A percentile compares a stretch with the other conserved stretches of the same genome.
Evolutionary conservation across 2,329 filamentous ascomycete species (phyloP).

Genomic region (Chalaropsis thielavioides): DNA sequence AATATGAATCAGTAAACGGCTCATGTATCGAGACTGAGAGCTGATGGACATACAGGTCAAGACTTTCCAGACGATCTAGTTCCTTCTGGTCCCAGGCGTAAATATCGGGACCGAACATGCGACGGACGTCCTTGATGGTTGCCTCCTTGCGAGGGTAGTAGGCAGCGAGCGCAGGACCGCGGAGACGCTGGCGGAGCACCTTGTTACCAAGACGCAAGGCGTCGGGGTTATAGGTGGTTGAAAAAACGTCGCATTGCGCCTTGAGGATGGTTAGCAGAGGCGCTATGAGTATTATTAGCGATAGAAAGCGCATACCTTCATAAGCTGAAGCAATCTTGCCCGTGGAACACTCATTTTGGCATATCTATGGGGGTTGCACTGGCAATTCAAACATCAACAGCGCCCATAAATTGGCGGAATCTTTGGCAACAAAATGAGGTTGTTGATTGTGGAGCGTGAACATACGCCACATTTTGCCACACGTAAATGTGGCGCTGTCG

Average conservation of each 20-base stretch:
- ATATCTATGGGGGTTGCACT: conserved; percentile 14
- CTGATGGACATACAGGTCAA: conserved; percentile 39
- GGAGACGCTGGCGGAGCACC: conserved; percentile 73
- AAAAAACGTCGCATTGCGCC: conserved; percentile 86
- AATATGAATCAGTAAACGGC: conserved; percentile 12
- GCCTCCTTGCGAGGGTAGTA: conserved; percentile 75
- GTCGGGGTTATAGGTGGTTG: conserved; percentile 78
- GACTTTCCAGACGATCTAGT: conserved; percentile 62
- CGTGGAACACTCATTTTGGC: conserved; percentile 48
- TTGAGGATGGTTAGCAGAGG: conserved; percentile 28
- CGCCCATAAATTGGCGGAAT: conserved; percentile 17
- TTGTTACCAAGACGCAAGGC: conserved; percentile 76
- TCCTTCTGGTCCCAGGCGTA: conserved; percentile 61
- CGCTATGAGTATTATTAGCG: background rate
- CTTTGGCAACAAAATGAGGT: conserved; percentile 12
- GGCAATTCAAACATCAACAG: background rate
- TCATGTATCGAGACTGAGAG: background rate
- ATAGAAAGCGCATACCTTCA: conserved; percentile 49
- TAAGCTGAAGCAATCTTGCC: conserved; percentile 51
- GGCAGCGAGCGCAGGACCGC: conserved; percentile 64
- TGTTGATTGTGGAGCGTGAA: conserved; percentile 17
- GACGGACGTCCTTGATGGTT: conserved; percentile 59
- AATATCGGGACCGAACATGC: conserved; percentile 50
- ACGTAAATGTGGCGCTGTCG: conserved; percentile 14
- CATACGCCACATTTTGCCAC: conserved; percentile 10